phyloP scores from a whole-genome alignment of 257 asterid genomes.

The Salvia splendens region DNA sequence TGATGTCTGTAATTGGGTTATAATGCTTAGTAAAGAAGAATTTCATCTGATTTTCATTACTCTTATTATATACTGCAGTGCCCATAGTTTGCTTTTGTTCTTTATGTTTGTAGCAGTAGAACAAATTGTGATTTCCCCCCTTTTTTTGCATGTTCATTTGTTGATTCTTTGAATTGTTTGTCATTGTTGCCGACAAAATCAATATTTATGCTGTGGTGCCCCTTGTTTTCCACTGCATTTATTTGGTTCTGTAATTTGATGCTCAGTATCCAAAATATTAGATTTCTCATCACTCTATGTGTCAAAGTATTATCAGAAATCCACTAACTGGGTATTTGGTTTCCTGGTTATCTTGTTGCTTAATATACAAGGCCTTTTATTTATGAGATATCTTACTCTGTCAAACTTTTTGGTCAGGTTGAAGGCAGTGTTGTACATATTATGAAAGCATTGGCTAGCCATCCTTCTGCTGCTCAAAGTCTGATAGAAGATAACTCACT shows the following conservation, averaged over 20 bases:
- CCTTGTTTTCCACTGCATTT: neutral
- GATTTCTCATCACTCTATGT: neutral
- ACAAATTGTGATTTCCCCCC: neutral
- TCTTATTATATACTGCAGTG: constrained; percentile 5
- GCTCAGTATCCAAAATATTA: constrained; percentile 21
- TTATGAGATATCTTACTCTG: constrained; percentile 17
- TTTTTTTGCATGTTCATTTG: neutral
- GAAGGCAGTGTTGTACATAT: constrained; percentile 95
- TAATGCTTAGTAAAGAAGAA: constrained; percentile 7
- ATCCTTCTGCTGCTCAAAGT: constrained; percentile 92
- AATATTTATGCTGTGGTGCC: neutral
- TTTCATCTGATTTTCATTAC: constrained; percentile 4
- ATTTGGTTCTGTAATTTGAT: constrained; percentile 17
- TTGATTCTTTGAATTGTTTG: constrained; percentile 3
- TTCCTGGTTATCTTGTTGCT: constrained; percentile 13
- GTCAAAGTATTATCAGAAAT: constrained; percentile 8
- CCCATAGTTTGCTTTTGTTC: constrained; percentile 16
- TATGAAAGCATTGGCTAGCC: constrained; percentile 92
- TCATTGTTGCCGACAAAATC: constrained; percentile 4
- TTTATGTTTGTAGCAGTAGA: neutral
- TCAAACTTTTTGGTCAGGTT: constrained; percentile 50
- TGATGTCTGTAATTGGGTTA: constrained; percentile 2
- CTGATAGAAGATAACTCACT: constrained; percentile 90
- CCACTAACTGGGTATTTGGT: constrained; percentile 19
- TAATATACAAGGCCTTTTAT: constrained; percentile 11